Evolutionary conservation across 2,329 filamentous ascomycete genomes (phyloP).

Genomic region (Bipolaris gigantea): DNA sequence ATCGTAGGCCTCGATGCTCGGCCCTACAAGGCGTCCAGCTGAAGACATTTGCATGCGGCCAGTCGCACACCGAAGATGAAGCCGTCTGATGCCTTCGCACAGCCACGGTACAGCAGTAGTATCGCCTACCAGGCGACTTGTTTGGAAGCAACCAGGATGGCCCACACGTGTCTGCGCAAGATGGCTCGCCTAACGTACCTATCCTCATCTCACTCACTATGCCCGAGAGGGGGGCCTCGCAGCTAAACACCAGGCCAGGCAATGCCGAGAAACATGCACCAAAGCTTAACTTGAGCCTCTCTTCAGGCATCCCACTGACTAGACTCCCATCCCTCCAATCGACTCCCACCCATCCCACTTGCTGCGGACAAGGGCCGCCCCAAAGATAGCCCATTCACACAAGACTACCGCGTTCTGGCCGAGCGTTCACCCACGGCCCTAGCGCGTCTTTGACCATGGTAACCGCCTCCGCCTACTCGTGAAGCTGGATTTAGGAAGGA

Average conservation of each 20-base stretch:
- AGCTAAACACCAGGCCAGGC: slow-evolving; percentile 12
- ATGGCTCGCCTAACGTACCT: slow-evolving; percentile 16
- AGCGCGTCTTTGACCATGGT: slow-evolving; percentile 4
- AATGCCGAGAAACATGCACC: slow-evolving; percentile 9
- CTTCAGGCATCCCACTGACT: slow-evolving; percentile 15
- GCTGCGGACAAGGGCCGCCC: slow-evolving; percentile 3
- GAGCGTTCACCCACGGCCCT: slow-evolving; percentile 12
- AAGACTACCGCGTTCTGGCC: slow-evolving; percentile 13
- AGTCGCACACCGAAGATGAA: background rate
- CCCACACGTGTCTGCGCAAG: background rate
- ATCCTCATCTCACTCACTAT: background rate
- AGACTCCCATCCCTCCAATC: slow-evolving; percentile 12
- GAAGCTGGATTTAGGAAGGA: slow-evolving; percentile 4
- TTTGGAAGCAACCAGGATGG: background rate
- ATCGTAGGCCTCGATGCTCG: slow-evolving; percentile 11
- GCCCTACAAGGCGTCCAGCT: slow-evolving; percentile 12
- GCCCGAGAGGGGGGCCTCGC: slow-evolving; percentile 13
- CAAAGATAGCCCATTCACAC: slow-evolving; percentile 17
- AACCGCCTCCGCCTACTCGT: slow-evolving; percentile 14
- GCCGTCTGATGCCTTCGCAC: slow-evolving; percentile 4
- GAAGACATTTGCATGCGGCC: background rate
- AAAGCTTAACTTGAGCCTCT: slow-evolving; percentile 23
- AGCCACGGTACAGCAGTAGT: slow-evolving; percentile 8
- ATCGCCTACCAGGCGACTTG: slow-evolving; percentile 4
- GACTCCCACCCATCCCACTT: background rate